Percentiles rank a stretch among this genome's conserved stretches.
phyloP scores from a whole-genome alignment of 805 yeast species.

The Hanseniaspora thailandica region DNA sequence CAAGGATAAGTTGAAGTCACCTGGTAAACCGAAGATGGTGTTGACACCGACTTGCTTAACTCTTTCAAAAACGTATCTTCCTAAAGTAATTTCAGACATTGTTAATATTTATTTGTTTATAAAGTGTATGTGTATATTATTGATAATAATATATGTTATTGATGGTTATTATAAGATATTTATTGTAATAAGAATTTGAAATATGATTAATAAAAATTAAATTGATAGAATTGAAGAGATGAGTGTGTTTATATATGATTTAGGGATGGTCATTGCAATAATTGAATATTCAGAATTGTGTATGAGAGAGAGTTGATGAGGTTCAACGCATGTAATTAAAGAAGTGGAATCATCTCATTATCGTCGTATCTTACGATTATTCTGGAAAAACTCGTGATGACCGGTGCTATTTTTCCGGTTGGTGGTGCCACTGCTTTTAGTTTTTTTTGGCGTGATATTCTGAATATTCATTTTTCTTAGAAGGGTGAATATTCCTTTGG shows the following conservation, averaged over 20 bases:
- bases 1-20: conserved; percentile 65
- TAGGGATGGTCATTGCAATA: background rate
- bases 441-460: too few species aligned
- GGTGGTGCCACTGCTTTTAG: too few species aligned
- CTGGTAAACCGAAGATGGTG: conserved; percentile 71
- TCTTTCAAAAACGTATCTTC: conserved; percentile 69
- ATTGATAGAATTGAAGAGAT: background rate
- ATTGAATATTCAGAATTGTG: background rate
- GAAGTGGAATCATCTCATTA: too few species aligned
- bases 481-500: too few species aligned
- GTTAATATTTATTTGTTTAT: conserved; percentile 2
- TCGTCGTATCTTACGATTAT: too few species aligned
- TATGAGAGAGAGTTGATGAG: too few species aligned
- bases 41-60: conserved; percentile 57
- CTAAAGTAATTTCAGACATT: conserved; percentile 48
- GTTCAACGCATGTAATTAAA: too few species aligned
- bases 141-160: background rate
- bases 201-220: background rate
- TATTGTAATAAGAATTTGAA: background rate
- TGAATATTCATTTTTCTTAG: too few species aligned
- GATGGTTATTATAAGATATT: background rate
- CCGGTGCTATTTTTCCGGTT: too few species aligned
- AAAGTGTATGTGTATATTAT: background rate
- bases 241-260: background rate
- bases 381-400: too few species aligned